These are phyloP conservation scores for Stagonosporopsis chrysanthemi DNA, from an alignment of 2,329 filamentous ascomycete genomes.

Conservation along the genomic window DNA sequence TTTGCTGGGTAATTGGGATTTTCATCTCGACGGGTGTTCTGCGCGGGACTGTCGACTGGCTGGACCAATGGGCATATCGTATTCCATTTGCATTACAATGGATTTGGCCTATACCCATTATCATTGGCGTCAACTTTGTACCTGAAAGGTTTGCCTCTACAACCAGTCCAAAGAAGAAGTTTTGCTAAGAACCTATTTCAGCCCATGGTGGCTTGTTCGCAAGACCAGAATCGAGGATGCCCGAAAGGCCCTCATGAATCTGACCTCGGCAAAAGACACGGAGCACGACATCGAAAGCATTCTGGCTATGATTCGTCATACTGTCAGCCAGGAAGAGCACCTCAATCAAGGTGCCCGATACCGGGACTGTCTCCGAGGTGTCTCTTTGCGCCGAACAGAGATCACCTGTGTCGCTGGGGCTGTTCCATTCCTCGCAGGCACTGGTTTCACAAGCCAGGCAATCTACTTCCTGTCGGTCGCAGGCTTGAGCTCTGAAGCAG, in stretches of 20 bases:
- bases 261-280: conserved; percentile 53
- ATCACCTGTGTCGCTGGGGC: conserved; percentile 63
- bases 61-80: conserved; percentile 68
- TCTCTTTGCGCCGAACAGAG: conserved; percentile 78
- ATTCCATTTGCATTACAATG: conserved; percentile 73
- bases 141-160: conserved; percentile 67
- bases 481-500: conserved; percentile 48
- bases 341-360: conserved; percentile 71
- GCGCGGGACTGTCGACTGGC: conserved; percentile 66
- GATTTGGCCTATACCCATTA: conserved; percentile 73
- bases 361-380: conserved; percentile 80
- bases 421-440: conserved; percentile 47
- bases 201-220: conserved; percentile 15
- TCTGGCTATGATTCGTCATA: conserved; percentile 82
- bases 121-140: conserved; percentile 69
- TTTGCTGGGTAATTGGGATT: conserved; percentile 58
- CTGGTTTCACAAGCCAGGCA: conserved; percentile 32
- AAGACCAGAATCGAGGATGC: conserved; percentile 8
- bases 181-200: conserved; percentile 23
- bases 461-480: conserved; percentile 56
- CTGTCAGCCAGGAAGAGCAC: conserved; percentile 75
- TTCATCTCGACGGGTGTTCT: conserved; percentile 74
- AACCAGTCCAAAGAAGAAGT: neutral
- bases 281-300: conserved; percentile 4
- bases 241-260: conserved; percentile 3